Evolutionary conservation across 1,284 basidiomycete species (phyloP).

Genomic region (Ganoderma meredithae): DNA sequence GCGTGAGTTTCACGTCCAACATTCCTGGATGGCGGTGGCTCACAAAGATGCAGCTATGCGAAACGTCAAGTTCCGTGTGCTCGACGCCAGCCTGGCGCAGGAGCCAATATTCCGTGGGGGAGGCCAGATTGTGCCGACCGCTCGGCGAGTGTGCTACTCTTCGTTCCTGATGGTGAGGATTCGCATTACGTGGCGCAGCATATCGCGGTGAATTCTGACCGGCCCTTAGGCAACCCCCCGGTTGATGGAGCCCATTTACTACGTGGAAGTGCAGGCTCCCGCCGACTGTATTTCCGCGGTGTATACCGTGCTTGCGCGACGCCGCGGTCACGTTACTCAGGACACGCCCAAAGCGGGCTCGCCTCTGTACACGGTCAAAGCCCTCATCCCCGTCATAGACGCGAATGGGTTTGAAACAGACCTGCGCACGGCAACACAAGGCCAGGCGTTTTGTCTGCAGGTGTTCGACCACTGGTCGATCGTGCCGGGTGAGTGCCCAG

Average conservation of each 20-base stretch:
- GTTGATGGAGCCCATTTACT: slow-evolving; percentile 97
- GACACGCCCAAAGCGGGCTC: slow-evolving; percentile 98
- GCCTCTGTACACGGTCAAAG: slow-evolving; percentile 96
- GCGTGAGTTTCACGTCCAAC: slow-evolving; percentile 69
- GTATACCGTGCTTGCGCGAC: slow-evolving; percentile 95
- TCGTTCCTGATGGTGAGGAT: slow-evolving; percentile 90
- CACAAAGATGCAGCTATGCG: slow-evolving; percentile 78
- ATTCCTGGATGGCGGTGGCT: slow-evolving; percentile 15
- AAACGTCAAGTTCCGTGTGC: slow-evolving; percentile 96
- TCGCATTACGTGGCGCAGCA: slow-evolving; percentile 12
- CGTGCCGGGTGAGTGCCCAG: slow-evolving; percentile 78
- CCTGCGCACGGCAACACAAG: slow-evolving; percentile 95
- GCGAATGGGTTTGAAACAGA: slow-evolving; percentile 99
- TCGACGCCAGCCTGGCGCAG: slow-evolving; percentile 90
- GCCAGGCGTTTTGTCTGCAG: slow-evolving; percentile 96
- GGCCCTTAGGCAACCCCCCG: slow-evolving; percentile 81
- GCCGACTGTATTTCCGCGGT: slow-evolving; percentile 98
- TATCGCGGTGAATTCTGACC: slow-evolving; percentile 10
- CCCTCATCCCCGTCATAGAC: slow-evolving; percentile 97
- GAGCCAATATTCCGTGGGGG: slow-evolving; percentile 98
- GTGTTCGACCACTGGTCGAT: slow-evolving; percentile 99
- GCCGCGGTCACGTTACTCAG: slow-evolving; percentile 97
- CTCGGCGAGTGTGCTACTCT: slow-evolving; percentile 98
- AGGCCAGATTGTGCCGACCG: slow-evolving; percentile 98
- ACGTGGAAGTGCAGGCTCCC: slow-evolving; percentile 97